Base-by-base conservation (phyloP, 1,284 basidiomycete species). In the Volvariella volvacea region DNA sequence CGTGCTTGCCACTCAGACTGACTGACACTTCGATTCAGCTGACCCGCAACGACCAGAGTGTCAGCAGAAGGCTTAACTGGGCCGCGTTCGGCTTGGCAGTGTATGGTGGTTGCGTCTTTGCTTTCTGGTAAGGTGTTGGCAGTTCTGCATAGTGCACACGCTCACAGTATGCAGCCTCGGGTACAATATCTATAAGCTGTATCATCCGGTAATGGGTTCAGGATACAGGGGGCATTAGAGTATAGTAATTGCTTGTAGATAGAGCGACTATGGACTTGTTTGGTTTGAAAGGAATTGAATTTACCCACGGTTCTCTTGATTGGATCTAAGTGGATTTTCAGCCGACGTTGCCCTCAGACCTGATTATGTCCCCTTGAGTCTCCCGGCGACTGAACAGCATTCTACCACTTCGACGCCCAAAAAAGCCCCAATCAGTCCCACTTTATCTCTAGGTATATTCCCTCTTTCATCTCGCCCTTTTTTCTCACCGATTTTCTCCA, bases 101-200 rank as follows among this genome's bases (percentile, higher is more conserved):
- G 4, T 95, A 94, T 61, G 93, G 93, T 10, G 63, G 73, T n/a
- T 73, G 70, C 51, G 80, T 97, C 39, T 92, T 93, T 67, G 68
- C 86, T 20, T 91, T 95, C 63, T 94, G 91, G 89, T 91, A 58
- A 56, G 88, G 73, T 36, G 14, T 17, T 12, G 36, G 17, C 41
- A 4, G n/a, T 8, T 8, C 8, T 15, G 7, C 6, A 8, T n/a
- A 8, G 8, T 16, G 34, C 34, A 15, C 34, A 6, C 34, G 34
- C 39, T 52, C 33, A 48, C 15, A 19, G 19, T 36, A 30, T 12
- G 19, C 60, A 89, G 87, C 58, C 64, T 91, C 54, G 75, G 76
- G 48, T 91, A 80, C 61, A 90, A 90, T 56, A 78, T 90, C 43
- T 84, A 88, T 56, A 66, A 78, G 46, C 68, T 85, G 6, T 49